Conservation (phyloP, 805 yeast genomes). For the Candida tammaniensis region DNA sequence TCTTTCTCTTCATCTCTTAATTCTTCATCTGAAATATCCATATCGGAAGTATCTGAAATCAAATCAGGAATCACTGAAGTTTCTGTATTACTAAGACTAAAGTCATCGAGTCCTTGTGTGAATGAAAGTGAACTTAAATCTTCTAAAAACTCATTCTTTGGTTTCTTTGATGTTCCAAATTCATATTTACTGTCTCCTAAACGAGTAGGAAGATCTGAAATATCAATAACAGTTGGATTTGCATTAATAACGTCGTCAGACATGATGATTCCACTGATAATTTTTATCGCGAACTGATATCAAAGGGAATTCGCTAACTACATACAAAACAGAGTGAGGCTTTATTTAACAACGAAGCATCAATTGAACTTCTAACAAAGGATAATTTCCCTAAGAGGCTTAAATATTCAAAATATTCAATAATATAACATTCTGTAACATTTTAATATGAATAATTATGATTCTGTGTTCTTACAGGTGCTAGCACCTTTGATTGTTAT, state of each 20-base stretch:
- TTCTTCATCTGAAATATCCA: conserved; percentile 16
- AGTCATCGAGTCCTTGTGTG: conserved; percentile 21
- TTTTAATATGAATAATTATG: conserved; percentile 35
- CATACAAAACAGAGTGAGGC: too few relatives aligned
- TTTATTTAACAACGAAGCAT: too few relatives aligned
- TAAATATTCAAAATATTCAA: too few relatives aligned
- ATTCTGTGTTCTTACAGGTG: conserved; percentile 25
- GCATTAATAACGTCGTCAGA: conserved; percentile 58
- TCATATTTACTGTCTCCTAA: conserved; percentile 13
- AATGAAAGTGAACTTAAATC: conserved; percentile 30
- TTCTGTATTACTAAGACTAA: not conserved
- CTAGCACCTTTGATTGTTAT: conserved; percentile 32
- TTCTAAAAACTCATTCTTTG: conserved; percentile 12
- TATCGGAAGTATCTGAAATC: conserved; percentile 16
- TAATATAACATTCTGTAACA: too few relatives aligned
- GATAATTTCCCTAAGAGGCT: too few relatives aligned
- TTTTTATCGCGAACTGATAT: too few relatives aligned
- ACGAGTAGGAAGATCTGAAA: conserved; percentile 73
- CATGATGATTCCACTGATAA: conserved; percentile 11
- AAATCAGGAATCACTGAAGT: conserved; percentile 22
- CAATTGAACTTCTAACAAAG: too few relatives aligned
- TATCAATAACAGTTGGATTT: conserved; percentile 82
- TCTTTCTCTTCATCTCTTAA: conserved; percentile 44
- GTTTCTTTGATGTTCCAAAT: too few relatives aligned
- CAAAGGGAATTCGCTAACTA: too few relatives aligned